Conservation (phyloP, 1,284 basidiomycete genomes). For the Coniferiporia sulphurascens region DNA sequence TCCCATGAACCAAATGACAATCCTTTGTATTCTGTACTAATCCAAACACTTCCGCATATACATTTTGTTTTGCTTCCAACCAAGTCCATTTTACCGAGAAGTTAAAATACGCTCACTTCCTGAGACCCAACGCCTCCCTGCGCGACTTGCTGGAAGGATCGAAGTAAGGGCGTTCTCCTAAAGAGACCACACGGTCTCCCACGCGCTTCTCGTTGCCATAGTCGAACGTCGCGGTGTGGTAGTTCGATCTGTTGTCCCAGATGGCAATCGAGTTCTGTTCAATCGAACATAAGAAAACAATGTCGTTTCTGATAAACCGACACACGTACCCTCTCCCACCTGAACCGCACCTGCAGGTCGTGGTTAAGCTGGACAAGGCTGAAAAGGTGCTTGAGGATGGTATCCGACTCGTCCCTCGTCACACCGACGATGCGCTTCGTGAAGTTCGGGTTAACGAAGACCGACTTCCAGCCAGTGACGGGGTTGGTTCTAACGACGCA, state of each 20-base stretch:
- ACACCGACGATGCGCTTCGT: slow-evolving; percentile 61
- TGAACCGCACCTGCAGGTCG: slow-evolving; percentile 55
- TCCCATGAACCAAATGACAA: too few relatives aligned
- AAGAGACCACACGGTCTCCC: slow-evolving; percentile 56
- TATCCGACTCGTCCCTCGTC: slow-evolving; percentile 51
- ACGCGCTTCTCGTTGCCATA: slow-evolving; percentile 40
- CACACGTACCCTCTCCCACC: slow-evolving; percentile 30
- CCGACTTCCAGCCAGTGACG: slow-evolving; percentile 61
- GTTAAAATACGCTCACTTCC: not conserved
- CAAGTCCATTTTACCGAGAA: not conserved
- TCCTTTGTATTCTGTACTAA: too few relatives aligned
- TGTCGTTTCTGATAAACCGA: not conserved
- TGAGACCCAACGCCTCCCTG: slow-evolving; percentile 35
- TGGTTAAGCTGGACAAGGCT: slow-evolving; percentile 52
- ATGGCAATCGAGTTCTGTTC: slow-evolving; percentile 46
- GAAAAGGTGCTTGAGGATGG: slow-evolving; percentile 42
- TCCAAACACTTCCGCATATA: too few relatives aligned
- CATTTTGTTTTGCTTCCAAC: not conserved
- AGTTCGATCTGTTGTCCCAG: slow-evolving; percentile 51
- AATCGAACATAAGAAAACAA: not conserved
- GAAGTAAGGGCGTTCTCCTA: slow-evolving; percentile 57
- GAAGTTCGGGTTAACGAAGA: slow-evolving; percentile 65
- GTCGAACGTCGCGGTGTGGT: slow-evolving; percentile 53
- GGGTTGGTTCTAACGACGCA: slow-evolving; percentile 39
- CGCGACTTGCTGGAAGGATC: slow-evolving; percentile 47